phyloP scores from a whole-genome alignment of 2,329 filamentous ascomycete species.

The Daldinia sp. region DNA sequence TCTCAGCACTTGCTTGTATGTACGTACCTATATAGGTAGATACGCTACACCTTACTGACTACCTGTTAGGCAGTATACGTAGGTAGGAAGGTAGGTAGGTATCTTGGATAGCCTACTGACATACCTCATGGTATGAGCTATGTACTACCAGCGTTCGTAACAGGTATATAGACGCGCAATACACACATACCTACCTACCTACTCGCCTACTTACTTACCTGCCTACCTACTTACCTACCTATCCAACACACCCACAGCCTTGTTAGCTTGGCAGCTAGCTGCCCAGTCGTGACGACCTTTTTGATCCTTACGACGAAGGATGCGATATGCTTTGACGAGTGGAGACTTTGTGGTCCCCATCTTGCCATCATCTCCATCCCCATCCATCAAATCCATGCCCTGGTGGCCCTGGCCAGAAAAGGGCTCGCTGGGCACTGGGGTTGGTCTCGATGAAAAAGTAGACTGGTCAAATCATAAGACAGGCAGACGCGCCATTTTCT shows the following conservation, averaged over 20 bases:
- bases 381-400: too few relatives aligned
- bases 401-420: constrained; percentile 7
- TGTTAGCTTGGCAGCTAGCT: constrained; percentile 33
- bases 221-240: neutral
- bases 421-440: constrained; percentile 3
- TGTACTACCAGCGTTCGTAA: too few relatives aligned
- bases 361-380: neutral
- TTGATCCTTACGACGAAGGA: constrained; percentile 35
- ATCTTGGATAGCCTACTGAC: too few relatives aligned
- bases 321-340: constrained; percentile 29
- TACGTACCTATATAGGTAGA: neutral
- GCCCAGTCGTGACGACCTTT: constrained; percentile 29
- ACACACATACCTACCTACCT: too few relatives aligned
- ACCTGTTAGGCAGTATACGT: too few relatives aligned
- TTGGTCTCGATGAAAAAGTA: constrained; percentile 27
- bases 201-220: too few relatives aligned
- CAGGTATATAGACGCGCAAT: too few relatives aligned
- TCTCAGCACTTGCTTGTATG: constrained; percentile 44
- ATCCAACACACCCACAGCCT: constrained; percentile 14
- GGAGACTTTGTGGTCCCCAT: constrained; percentile 19
- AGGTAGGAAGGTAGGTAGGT: too few relatives aligned
- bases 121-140: too few relatives aligned
- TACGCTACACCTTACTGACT: too few relatives aligned
- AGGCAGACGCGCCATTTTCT: constrained; percentile 46
- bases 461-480: constrained; percentile 42